Conservation (phyloP, 306 rosid genomes). For the Betula pendula region DNA sequence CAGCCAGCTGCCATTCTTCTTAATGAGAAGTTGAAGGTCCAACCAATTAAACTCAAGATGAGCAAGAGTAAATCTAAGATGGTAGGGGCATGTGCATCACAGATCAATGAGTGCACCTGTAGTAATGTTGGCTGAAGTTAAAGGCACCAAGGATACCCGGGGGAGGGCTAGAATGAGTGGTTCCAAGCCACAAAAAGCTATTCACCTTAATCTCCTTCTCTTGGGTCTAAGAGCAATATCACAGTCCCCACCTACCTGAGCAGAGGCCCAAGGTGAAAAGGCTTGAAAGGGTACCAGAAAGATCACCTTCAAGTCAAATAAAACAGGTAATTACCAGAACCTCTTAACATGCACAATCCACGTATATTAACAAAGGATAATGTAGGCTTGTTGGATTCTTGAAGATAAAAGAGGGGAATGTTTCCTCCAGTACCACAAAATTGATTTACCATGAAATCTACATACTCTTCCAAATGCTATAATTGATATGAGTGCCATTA, state of each 20-base stretch:
- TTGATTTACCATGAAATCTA: background rate
- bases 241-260: background rate
- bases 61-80: background rate
- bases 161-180: background rate
- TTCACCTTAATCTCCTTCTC: too few relatives aligned
- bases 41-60: background rate
- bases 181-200: too few relatives aligned
- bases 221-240: background rate
- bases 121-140: background rate
- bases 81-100: background rate
- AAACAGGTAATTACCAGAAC: too few relatives aligned
- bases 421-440: background rate
- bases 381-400: background rate
- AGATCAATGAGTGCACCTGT: background rate
- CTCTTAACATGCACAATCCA: background rate
- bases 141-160: background rate
- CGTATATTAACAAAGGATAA: too few relatives aligned
- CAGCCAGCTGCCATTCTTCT: background rate
- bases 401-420: background rate
- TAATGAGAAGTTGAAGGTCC: background rate
- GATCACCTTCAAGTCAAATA: too few relatives aligned
- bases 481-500: background rate
- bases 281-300: background rate
- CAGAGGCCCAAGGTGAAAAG: background rate
- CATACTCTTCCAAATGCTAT: background rate